These are phyloP conservation scores for Phaeosphaeriaceae sp. DNA, from an alignment of 2,329 filamentous ascomycete genomes.

Conservation along the genomic window DNA sequence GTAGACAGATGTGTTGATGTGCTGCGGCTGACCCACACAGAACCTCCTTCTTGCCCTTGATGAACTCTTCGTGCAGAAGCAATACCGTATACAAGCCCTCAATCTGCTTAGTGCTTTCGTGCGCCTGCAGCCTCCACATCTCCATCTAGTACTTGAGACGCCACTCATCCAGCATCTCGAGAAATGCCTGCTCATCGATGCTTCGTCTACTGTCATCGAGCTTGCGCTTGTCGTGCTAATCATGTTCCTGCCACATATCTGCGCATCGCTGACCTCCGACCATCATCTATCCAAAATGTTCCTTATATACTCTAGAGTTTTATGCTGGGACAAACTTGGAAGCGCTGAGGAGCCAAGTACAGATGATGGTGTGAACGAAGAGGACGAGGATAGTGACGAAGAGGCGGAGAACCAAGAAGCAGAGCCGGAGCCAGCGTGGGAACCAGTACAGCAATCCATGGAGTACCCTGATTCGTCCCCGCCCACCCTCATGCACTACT, in stretches of 20 bases:
- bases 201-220: constrained; percentile 78
- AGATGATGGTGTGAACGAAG: constrained; percentile 20
- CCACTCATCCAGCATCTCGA: constrained; percentile 74
- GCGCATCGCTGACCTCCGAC: constrained; percentile 68
- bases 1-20: neutral
- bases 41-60: constrained; percentile 72
- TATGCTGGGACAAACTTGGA: constrained; percentile 75
- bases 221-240: constrained; percentile 76
- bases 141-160: constrained; percentile 76
- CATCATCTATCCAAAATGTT: constrained; percentile 74
- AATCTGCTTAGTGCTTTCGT: constrained; percentile 76
- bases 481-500: constrained; percentile 75
- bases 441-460: constrained; percentile 67
- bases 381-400: constrained; percentile 36
- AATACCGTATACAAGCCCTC: constrained; percentile 69
- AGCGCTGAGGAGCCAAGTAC: constrained; percentile 19
- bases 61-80: constrained; percentile 68
- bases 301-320: constrained; percentile 78
- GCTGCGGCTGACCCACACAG: constrained; percentile 46
- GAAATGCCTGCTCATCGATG: constrained; percentile 77
- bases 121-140: constrained; percentile 77
- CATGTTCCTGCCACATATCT: constrained; percentile 85
- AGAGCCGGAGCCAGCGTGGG: constrained; percentile 61
- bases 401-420: constrained; percentile 47
- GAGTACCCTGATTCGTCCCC: constrained; percentile 62